Evolutionary conservation across 108 stramenopile genomes (phyloP), one percentile per base, ranked within the genome.

Genomic region (Aurantiochytrium sp.): DNA sequence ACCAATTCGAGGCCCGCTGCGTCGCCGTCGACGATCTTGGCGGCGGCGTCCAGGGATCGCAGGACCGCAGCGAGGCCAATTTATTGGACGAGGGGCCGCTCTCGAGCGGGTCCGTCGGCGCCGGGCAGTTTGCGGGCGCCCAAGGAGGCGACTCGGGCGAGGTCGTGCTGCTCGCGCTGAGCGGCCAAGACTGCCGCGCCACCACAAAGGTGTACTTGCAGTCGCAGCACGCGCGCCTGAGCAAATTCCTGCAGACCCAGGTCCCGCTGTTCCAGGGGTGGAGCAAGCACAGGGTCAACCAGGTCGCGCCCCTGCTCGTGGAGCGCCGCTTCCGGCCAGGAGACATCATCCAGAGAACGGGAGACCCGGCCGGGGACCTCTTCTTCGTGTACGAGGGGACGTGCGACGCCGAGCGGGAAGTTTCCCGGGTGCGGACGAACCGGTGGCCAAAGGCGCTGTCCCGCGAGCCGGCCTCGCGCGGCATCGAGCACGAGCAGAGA

Each of bases 211-310:
- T 81, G 2, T 42, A 81, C 45, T 48, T 48, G 2, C 73, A 81
- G 45, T 48, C 73, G 36, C 73, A 81, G 73, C 2, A 41, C 24
- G 42, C 39, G n/a, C 39, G 45, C 8, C 39, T 81, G n/a, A 48
- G 73, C n/a, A 81, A 48, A n/a, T 81, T 81, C 24, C 45, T 81
- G 45, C 73, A 81, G 27, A 81, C 73, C n/a, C 73, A 81, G 12
- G 36, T 81, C 17, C 39, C 39, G 6, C 24, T 81, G n/a, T 81
- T 81, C 45, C 45, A 12, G 10, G 45, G 45, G 30, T 81, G 73
- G 73, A 81, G 73, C 73, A 81, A 81, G 30, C 73, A 81, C 30
- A 41, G 73, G 30, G 45, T 81, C 4, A 81, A 81, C 24, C 73
- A 81, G 30, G 73, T 81, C 19, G 73, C 73, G n/a, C 73, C 73